phyloP scores from a whole-genome alignment of 2,329 filamentous ascomycete species.

The Metarhizium album region DNA sequence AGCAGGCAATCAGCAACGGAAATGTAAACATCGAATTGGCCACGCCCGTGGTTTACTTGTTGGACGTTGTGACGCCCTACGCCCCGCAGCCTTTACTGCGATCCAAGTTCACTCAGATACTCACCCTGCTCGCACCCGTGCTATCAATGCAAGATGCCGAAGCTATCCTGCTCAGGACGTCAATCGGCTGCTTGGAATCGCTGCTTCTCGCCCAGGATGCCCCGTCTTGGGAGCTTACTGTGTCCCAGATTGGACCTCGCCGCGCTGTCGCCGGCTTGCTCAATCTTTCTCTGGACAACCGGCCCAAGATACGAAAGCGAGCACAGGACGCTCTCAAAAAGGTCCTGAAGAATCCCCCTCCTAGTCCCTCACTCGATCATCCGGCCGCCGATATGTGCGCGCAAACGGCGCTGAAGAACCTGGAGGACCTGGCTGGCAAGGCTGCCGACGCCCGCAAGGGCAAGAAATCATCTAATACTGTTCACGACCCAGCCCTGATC shows the following conservation, averaged over 20 bases:
- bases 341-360: conserved; percentile 74
- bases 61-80: conserved; percentile 81
- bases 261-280: conserved; percentile 79
- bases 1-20: conserved; percentile 59
- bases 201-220: conserved; percentile 82
- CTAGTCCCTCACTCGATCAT: conserved; percentile 86
- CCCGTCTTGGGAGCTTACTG: conserved; percentile 75
- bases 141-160: conserved; percentile 73
- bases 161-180: conserved; percentile 73
- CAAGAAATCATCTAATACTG: conserved; percentile 47
- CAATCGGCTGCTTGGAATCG: conserved; percentile 90
- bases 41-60: conserved; percentile 83
- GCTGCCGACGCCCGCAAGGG: conserved; percentile 51
- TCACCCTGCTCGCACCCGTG: conserved; percentile 74
- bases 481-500: conserved; percentile 74
- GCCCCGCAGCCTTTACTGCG: conserved; percentile 79
- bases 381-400: conserved; percentile 95
- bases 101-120: conserved; percentile 90
- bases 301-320: conserved; percentile 89
- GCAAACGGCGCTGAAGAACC: conserved; percentile 72
- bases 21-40: conserved; percentile 73
- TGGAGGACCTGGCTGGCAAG: conserved; percentile 62
- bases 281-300: conserved; percentile 71
- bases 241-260: conserved; percentile 74
- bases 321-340: conserved; percentile 81